Evolutionary conservation across 106 monocot species (phyloP), one percentile per base, ranked within the genome.

Genomic region (Allium cepa): DNA sequence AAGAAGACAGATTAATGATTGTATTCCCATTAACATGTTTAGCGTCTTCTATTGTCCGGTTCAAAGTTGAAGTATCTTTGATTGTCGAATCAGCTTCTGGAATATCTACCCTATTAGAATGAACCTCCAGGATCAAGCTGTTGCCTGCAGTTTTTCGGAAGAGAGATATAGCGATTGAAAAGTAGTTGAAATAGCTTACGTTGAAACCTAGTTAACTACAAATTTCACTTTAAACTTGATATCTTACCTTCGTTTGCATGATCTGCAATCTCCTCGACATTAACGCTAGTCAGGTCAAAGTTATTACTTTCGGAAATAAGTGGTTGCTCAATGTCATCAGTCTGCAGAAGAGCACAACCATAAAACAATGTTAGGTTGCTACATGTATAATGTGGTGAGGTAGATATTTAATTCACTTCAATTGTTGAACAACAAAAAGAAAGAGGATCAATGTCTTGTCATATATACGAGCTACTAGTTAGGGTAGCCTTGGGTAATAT

Each of bases 271-370:
- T 62, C 62, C 58, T 68, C 11, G 59, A 60, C 73, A 15, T 81
- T 73, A 47, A 67, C 80, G 64, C 52, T 73, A 28, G 55, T 49
- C 83, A 79, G 49, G 12, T 66, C 63, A 62, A 66, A 53, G 61
- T 51, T 61, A 65, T 72, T 22, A 73, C 56, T n/a, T 56, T 88
- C 85, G 59, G 77, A 71, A 64, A 92, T 75, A 73, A 96, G 82
- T 73, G 91, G 96, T 66, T 72, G 81, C 64, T 84, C 84, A 47
- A 96, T 47, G 66, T 93, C 86, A 78, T 88, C 81, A 67, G 55
- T 69, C 96, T 96, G 82, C 63, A 86, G 68, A 70, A 51, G 62
- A 63, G 53, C 56, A 22, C 4, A 69, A 47, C 49, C 16, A 56
- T 46, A 0, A 51, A 49, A 56, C 18, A 46, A 15, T 49, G 65